phyloP scores from a whole-genome alignment of 805 yeast species.

The Lachancea cidri region DNA sequence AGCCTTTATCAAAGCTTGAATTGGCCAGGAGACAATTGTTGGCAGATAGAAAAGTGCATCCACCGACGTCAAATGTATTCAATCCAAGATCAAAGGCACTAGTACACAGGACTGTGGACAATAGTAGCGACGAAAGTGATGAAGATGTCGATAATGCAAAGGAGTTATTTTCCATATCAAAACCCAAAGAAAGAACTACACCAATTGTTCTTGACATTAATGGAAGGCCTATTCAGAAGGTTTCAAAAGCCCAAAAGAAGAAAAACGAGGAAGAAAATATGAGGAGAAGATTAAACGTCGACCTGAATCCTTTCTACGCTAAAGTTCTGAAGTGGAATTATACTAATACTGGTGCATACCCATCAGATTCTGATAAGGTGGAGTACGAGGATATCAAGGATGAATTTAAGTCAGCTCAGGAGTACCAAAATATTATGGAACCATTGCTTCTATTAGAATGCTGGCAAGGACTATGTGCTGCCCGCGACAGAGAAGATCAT shows the following conservation, averaged over 20 bases:
- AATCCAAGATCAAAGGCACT: conserved; percentile 33
- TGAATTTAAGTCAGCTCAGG: conserved; percentile 50
- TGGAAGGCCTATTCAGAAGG: conserved; percentile 35
- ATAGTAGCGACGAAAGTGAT: conserved; percentile 38
- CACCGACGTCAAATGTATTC: conserved; percentile 49
- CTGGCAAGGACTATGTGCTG: conserved; percentile 83
- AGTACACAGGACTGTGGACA: conserved; percentile 23
- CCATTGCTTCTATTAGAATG: conserved; percentile 85
- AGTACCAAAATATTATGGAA: conserved; percentile 64
- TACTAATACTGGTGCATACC: conserved; percentile 48
- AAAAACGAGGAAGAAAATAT: conserved; percentile 67
- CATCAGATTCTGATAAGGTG: conserved; percentile 43
- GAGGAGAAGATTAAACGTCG: conserved; percentile 75
- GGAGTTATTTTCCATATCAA: conserved; percentile 33
- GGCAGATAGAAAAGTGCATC: conserved; percentile 36
- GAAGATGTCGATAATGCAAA: conserved; percentile 36
- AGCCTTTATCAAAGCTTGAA: conserved; percentile 36
- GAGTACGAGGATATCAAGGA: conserved; percentile 47
- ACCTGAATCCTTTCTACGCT: conserved; percentile 67
- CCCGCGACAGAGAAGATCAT: conserved; percentile 52
- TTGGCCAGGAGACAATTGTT: conserved; percentile 32
- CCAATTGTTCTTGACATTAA: conserved; percentile 40
- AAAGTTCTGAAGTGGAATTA: conserved; percentile 75
- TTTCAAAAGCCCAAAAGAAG: conserved; percentile 37
- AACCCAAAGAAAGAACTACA: conserved; percentile 27